Base-by-base conservation (phyloP, 2,329 filamentous ascomycete species). In the Pyrenochaeta sp. region DNA sequence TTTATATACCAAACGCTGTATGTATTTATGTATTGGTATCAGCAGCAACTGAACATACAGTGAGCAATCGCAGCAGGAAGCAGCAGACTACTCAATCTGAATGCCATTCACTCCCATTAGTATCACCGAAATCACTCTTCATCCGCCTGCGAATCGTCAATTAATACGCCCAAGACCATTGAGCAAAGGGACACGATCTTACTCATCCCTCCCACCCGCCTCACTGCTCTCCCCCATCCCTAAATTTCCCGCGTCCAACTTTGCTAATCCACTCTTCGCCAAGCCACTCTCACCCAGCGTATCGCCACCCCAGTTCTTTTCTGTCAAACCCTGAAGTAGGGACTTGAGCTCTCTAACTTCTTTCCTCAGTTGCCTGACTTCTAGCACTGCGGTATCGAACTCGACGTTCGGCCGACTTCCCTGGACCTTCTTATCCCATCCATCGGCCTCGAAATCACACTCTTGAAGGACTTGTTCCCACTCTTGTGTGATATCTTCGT, bases 401-500 rank as follows among this genome's bases (percentile, higher is more conserved):
- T 92, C 90, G 4, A 98, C 86, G 75, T 98, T 92, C 0, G 93
- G 91, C 74, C 88, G 91, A 24, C 87, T 90, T n/a, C 82, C 80
- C 50, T 88, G 84, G 2, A 97, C 93, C 54, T 85, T 89, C 82
- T 95, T 92, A 36, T 85, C 82, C 95, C 95, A 99, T 0, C 91
- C 92, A 60, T 94, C 91, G 0, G 86, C 83, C 71, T 96, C 91
- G 70, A 96, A 91, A 72, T 97, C 90, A 22, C 94, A 74, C 51
- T 91, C 85, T 6, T 82, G 82, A 8, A 83, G 79, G 72, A 94
- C 82, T 75, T 97, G 90, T 79, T 99, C 95, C 95, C 95, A 99
- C 75, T 97, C 94, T 72, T 98, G 91, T 8, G 90, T 80, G 0
- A 88, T 88, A 65, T 97, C 93, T 67, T 99, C 95, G 65, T 99